Conservation (phyloP, 208 protist genomes). For the Trypanosomatidae sp. region DNA sequence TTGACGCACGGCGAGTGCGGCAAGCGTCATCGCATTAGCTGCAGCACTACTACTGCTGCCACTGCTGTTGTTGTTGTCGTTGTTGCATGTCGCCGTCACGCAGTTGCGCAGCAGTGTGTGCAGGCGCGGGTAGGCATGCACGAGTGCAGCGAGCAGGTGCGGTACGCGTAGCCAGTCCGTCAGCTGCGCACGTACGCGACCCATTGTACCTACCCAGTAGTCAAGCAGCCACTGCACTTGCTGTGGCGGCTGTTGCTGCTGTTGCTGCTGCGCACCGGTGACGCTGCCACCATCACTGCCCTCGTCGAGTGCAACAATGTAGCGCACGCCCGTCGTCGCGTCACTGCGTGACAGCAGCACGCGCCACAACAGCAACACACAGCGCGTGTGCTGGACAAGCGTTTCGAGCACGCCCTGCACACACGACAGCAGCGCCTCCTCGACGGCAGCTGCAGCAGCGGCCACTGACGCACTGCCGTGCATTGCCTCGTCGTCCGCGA, state of each 20-base stretch:
- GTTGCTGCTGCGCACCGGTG: too few species aligned
- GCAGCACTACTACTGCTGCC: too few species aligned
- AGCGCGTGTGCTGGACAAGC: slow-evolving; percentile 41
- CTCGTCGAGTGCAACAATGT: slow-evolving; percentile 23
- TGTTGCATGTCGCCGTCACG: slow-evolving; percentile 22
- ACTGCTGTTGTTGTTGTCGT: too few species aligned
- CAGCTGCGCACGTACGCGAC: slow-evolving; percentile 46
- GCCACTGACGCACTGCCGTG: too few species aligned
- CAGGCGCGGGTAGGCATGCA: slow-evolving; percentile 27
- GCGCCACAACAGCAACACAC: slow-evolving; percentile 48
- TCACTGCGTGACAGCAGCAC: slow-evolving; percentile 38
- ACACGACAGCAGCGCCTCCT: slow-evolving; percentile 25
- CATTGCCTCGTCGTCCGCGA: too few species aligned
- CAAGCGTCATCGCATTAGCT: slow-evolving; percentile 1
- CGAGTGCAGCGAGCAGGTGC: slow-evolving; percentile 26
- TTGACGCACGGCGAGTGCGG: slow-evolving; percentile 15
- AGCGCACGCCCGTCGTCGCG: slow-evolving; percentile 16
- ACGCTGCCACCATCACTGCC: too few species aligned
- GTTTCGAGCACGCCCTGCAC: slow-evolving; percentile 35
- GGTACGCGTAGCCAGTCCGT: too few species aligned
- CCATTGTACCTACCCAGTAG: slow-evolving; percentile 45
- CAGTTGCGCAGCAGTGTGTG: slow-evolving; percentile 33
- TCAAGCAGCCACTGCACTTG: slow-evolving; percentile 49
- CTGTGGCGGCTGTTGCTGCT: too few species aligned
- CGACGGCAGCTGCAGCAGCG: slow-evolving; percentile 6